phyloP scores from a whole-genome alignment of 331 rosid species.

The Dryas integrifolia region DNA sequence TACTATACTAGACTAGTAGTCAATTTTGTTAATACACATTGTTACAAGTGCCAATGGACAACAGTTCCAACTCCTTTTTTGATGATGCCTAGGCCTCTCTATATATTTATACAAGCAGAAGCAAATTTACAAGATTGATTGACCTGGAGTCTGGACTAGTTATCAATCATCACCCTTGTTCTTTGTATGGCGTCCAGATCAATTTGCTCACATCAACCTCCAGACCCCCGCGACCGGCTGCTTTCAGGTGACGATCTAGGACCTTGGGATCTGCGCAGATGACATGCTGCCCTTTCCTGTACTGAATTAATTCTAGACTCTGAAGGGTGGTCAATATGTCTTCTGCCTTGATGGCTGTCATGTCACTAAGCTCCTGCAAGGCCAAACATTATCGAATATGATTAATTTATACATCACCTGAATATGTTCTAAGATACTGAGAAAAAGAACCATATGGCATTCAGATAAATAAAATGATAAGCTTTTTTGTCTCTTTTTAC shows the following conservation, averaged over 20 bases:
- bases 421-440: background rate
- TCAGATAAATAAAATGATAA: background rate
- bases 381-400: background rate
- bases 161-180: constrained; percentile 45
- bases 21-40: background rate
- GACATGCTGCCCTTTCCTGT: constrained; percentile 97
- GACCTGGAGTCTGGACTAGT: background rate
- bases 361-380: constrained; percentile 89
- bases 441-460: background rate
- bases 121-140: background rate
- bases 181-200: constrained; percentile 98
- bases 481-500: background rate
- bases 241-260: constrained; percentile 95
- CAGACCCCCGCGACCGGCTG: constrained; percentile 95
- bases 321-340: constrained; percentile 83
- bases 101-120: constrained; percentile 29
- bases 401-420: background rate
- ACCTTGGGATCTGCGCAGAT: constrained; percentile 97
- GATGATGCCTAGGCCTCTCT: constrained; percentile 19
- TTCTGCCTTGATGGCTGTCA: constrained; percentile 94
- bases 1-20: background rate
- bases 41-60: background rate
- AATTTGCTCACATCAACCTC: constrained; percentile 89
- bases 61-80: background rate
- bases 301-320: constrained; percentile 84